Conservation (phyloP, 176 grass and related monocot species). For the Oryza brachyantha region DNA sequence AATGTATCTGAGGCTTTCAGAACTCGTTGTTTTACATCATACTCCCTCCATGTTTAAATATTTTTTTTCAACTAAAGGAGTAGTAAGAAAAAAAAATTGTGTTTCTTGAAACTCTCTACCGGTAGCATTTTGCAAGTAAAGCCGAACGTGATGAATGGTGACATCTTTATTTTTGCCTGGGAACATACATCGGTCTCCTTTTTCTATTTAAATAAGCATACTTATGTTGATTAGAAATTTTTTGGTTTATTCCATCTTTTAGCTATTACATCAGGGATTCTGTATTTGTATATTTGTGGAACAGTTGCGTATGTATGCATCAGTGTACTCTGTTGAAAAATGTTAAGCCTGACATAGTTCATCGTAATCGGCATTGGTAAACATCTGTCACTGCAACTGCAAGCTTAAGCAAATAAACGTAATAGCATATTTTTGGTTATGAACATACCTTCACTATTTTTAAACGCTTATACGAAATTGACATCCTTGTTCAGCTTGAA, state of each 20-base stretch:
- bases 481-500: not conserved
- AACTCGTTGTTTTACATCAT: no score
- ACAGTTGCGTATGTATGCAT: not conserved
- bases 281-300: not conserved
- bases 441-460: not conserved
- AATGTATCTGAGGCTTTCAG: not conserved
- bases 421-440: not conserved
- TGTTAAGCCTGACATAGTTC: not conserved
- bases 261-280: not conserved
- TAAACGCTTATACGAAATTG: not conserved
- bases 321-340: not conserved
- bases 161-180: not conserved
- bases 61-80: no score
- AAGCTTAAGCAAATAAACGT: not conserved
- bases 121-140: not conserved
- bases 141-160: not conserved
- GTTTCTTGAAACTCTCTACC: conserved; percentile 6
- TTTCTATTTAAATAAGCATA: not conserved
- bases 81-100: not conserved
- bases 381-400: not conserved
- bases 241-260: not conserved
- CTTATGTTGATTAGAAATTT: not conserved
- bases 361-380: not conserved
- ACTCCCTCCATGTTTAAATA: no score
- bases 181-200: not conserved